Conservation (phyloP, 2,329 filamentous ascomycete species). For the Orbilia blumenaviensis region DNA sequence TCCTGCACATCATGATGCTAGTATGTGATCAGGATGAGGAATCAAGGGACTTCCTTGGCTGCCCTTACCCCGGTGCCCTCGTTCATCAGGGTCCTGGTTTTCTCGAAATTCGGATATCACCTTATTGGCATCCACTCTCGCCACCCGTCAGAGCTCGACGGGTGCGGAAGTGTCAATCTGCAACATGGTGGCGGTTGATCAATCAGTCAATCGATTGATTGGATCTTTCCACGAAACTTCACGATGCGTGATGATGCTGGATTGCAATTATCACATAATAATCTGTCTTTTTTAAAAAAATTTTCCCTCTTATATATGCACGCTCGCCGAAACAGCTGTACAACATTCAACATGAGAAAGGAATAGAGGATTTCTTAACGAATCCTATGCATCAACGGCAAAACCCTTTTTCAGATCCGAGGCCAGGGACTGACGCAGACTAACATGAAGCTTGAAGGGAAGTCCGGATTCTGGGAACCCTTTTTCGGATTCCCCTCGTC, state of each 20-base stretch:
- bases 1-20: conserved; percentile 52
- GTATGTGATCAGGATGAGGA: conserved; percentile 35
- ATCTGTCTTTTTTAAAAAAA: background rate
- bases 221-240: conserved; percentile 7
- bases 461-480: conserved; percentile 16
- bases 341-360: conserved; percentile 12
- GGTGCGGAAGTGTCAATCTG: conserved; percentile 24
- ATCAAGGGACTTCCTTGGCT: conserved; percentile 11
- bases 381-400: conserved; percentile 18
- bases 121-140: conserved; percentile 8
- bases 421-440: conserved; percentile 18
- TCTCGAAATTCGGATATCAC: conserved; percentile 31
- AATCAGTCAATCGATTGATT: conserved; percentile 14
- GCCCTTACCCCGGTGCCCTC: background rate
- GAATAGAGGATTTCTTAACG: too few species aligned
- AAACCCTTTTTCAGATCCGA: conserved; percentile 8
- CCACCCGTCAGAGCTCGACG: conserved; percentile 15
- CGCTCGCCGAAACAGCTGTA: conserved; percentile 11
- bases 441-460: background rate
- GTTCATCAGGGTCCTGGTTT: conserved; percentile 32
- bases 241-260: conserved; percentile 45
- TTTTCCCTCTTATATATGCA: conserved; percentile 17
- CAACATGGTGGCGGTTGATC: conserved; percentile 21
- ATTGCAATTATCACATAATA: background rate
- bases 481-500: background rate